Evolutionary conservation across 208 protist genomes (phyloP).

Genomic region (Entamoeba dispar): DNA sequence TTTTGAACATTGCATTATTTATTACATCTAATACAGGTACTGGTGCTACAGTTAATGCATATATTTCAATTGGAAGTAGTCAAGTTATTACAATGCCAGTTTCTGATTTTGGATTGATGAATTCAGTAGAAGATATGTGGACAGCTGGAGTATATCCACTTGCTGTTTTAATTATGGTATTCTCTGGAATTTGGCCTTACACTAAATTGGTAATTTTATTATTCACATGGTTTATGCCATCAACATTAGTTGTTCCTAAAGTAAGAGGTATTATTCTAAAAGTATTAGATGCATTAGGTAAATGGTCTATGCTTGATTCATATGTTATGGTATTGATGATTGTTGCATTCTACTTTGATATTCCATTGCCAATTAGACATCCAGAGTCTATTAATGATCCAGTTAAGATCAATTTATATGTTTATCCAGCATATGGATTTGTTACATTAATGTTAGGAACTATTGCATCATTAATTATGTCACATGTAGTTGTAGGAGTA

Average conservation of each 20-base stretch:
- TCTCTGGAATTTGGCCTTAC: conserved; percentile 74
- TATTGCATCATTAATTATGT: conserved; percentile 28
- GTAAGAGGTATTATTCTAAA: conserved; percentile 36
- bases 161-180: conserved; percentile 54
- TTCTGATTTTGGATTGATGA: neutral
- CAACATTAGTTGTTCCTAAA: conserved; percentile 36
- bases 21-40: conserved; percentile 32
- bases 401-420: conserved; percentile 17
- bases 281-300: conserved; percentile 58
- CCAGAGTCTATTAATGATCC: neutral
- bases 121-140: neutral
- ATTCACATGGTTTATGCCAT: conserved; percentile 40
- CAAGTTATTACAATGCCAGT: neutral
- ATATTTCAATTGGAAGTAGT: neutral
- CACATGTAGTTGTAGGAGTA: conserved; percentile 28
- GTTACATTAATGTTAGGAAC: conserved; percentile 32
- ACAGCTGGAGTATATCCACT: conserved; percentile 46
- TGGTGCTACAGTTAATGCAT: neutral
- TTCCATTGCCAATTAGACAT: conserved; percentile 12
- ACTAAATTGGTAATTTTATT: conserved; percentile 57
- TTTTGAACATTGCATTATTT: conserved; percentile 40
- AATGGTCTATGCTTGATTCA: conserved; percentile 68
- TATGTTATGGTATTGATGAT: conserved; percentile 68
- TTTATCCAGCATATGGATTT: conserved; percentile 28
- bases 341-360: conserved; percentile 33